A percentile compares a stretch with the other conserved stretches of the same genome.
Conservation (phyloP, 352 stramenopile genomes). For the Phytophthora sojae region DNA sequence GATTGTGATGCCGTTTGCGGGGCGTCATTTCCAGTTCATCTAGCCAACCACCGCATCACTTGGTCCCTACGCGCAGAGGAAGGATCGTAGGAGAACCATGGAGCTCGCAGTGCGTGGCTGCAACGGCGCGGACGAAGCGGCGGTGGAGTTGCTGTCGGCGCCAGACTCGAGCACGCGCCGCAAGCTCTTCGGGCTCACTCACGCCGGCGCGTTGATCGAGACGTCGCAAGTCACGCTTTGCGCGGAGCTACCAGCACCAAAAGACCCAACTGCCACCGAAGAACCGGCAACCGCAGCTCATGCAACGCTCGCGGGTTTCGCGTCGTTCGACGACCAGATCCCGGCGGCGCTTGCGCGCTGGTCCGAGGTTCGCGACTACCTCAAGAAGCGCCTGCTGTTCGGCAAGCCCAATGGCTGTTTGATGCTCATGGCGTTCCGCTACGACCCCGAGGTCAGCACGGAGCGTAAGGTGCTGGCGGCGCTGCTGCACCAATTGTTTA, state of each 20-base stretch:
- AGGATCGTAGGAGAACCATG: constrained; percentile 21
- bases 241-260: constrained; percentile 24
- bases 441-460: constrained; percentile 36
- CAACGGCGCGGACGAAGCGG: constrained; percentile 48
- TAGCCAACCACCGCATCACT: neutral
- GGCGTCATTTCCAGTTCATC: neutral
- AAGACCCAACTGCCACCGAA: neutral
- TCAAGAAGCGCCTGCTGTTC: constrained; percentile 66
- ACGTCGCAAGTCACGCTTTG: constrained; percentile 64
- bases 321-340: constrained; percentile 69
- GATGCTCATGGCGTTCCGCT: constrained; percentile 59
- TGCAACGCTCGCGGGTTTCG: constrained; percentile 55
- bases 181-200: constrained; percentile 67
- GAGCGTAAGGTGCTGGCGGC: constrained; percentile 32
- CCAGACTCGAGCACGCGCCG: constrained; percentile 52
- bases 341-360: constrained; percentile 51
- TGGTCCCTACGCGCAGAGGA: too few species aligned
- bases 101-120: constrained; percentile 50
- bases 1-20: neutral
- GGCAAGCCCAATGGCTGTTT: constrained; percentile 58
- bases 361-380: constrained; percentile 71
- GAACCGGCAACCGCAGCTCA: neutral
- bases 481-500: constrained; percentile 57
- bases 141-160: constrained; percentile 52
- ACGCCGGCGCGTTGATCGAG: constrained; percentile 69